phyloP scores from a whole-genome alignment of 2,329 filamentous ascomycete species.

The Penicillium crustosum region DNA sequence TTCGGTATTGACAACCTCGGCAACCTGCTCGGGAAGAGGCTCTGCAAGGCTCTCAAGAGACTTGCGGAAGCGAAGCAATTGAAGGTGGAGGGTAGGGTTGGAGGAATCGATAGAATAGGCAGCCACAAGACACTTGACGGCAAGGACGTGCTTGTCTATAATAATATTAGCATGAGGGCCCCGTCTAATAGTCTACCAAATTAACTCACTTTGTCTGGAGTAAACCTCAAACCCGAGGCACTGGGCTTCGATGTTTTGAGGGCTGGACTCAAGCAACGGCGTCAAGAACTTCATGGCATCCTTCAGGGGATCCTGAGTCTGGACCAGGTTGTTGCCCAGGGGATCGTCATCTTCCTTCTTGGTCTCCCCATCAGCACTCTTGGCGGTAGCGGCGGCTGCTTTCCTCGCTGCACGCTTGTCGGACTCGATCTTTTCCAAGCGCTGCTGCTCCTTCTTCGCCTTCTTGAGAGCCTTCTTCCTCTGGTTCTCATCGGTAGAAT shows the following conservation, averaged over 20 bases:
- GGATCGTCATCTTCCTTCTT: conserved; percentile 94
- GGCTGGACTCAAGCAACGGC: conserved; percentile 78
- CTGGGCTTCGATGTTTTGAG: conserved; percentile 78
- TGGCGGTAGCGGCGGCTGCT: conserved; percentile 61
- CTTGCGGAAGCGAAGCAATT: conserved; percentile 68
- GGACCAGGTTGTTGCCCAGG: conserved; percentile 72
- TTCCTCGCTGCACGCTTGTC: conserved; percentile 87
- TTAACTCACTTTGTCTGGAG: conserved; percentile 70
- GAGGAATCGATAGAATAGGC: conserved; percentile 67
- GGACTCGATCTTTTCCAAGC: conserved; percentile 73
- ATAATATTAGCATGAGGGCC: conserved; percentile 19
- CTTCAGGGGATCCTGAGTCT: conserved; percentile 77
- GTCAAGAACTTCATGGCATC: conserved; percentile 84
- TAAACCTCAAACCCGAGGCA: conserved; percentile 87
- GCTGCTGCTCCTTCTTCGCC: conserved; percentile 76
- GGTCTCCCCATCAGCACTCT: conserved; percentile 54
- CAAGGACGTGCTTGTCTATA: conserved; percentile 80
- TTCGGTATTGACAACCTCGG: conserved; percentile 67
- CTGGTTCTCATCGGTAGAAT: conserved; percentile 60
- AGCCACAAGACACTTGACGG: conserved; percentile 79
- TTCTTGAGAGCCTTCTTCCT: conserved; percentile 88
- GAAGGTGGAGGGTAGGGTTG: conserved; percentile 72
- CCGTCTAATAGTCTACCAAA: neutral
- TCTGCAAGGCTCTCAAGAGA: conserved; percentile 57
- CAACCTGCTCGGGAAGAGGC: conserved; percentile 64